Conservation (phyloP, 2,329 filamentous ascomycete species). For the Pseudocercospora pini-densiflorae region DNA sequence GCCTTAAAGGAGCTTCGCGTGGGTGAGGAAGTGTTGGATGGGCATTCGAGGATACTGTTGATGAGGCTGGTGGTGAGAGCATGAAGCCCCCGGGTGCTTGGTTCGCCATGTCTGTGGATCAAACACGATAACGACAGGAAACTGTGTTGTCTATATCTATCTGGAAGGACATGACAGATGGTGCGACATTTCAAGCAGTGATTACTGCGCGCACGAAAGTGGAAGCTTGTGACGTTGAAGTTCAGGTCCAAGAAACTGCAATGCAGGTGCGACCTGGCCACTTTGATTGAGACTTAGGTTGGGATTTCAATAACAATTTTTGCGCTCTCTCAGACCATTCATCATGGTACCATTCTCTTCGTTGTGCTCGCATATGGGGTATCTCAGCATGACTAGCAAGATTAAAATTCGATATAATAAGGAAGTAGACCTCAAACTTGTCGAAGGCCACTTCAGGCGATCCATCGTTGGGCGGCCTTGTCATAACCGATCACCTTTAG, state of each 20-base stretch:
- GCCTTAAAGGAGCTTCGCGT: constrained; percentile 56
- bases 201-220: neutral
- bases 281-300: neutral
- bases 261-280: neutral
- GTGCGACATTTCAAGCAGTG: neutral
- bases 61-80: constrained; percentile 56
- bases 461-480: constrained; percentile 61
- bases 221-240: neutral
- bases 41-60: constrained; percentile 44
- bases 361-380: constrained; percentile 9
- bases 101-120: constrained; percentile 2
- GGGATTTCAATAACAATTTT: neutral
- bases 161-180: neutral
- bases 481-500: constrained; percentile 67
- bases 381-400: constrained; percentile 14
- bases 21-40: constrained; percentile 54
- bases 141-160: neutral
- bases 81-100: constrained; percentile 47
- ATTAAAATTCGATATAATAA: neutral
- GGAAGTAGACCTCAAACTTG: neutral
- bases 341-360: neutral
- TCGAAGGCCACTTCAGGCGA: constrained; percentile 46
- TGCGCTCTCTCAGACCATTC: neutral
- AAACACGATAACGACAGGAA: neutral
- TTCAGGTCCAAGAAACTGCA: neutral